Evolutionary conservation across 192 early-diverging fungal genomes (phyloP), one percentile per base, ranked within the genome.

Genomic region (Physocladia obscura): DNA sequence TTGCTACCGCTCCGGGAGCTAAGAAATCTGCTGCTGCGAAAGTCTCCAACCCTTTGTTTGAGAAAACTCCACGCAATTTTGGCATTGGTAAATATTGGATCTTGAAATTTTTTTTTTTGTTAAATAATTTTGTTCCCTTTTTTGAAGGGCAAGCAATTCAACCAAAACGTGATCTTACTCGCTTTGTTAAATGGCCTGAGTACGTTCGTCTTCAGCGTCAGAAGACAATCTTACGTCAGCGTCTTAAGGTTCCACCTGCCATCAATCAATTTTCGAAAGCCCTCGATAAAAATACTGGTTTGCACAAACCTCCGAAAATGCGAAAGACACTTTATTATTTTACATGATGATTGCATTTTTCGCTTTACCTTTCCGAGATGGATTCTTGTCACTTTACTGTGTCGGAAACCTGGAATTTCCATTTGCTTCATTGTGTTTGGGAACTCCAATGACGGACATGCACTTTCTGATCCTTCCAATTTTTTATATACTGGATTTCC

Each of bases 251-350:
- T 38, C 97, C 97, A 70, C 97, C 97, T 30, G 91, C 97, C 49
- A 89, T 99, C 88, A 96, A 98, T 91, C 97, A 99, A 89, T 99
- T 99, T 91, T 90, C 93, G 76, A 89, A 95, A 82, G 89, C 90
- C 57, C 82, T 96, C 69, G 97, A 99, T 89, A 94, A 94, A 89
- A 98, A 96, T 91, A 96, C 93, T 75, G 82, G 40, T 44, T 8
- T 44, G 40, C n/a, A 44, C n/a, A n/a, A n/a, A n/a, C n/a, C n/a
- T n/a, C n/a, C n/a, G n/a, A n/a, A n/a, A n/a, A n/a, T n/a, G n/a
- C n/a, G n/a, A n/a, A n/a, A n/a, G n/a, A n/a, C n/a, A n/a, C n/a
- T n/a, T n/a, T n/a, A n/a, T n/a, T n/a, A n/a, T n/a, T n/a, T n/a
- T n/a, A n/a, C n/a, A n/a, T n/a, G n/a, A n/a, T n/a, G n/a, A n/a